Percentiles rank a stretch among this genome's conserved stretches.
These are phyloP conservation scores for Lichtheimia hyalospora DNA, from an alignment of 371 early-diverging fungal genomes.

Conservation along the genomic window DNA sequence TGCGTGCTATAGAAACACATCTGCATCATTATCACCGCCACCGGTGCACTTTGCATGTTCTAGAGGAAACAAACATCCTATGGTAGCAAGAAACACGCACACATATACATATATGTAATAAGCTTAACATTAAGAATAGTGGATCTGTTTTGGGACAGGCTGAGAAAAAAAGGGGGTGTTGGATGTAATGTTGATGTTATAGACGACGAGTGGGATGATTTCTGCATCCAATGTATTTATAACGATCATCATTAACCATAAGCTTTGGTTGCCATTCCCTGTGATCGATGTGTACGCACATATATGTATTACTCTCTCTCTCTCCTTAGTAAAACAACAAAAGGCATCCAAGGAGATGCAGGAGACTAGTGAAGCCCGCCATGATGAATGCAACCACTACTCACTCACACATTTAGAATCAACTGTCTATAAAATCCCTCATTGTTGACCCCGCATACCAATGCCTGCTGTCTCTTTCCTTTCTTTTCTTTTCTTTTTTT, in stretches of 20 bases:
- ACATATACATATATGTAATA: not conserved
- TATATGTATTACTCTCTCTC: not conserved
- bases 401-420: not conserved
- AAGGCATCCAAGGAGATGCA: not conserved
- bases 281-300: not conserved
- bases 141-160: not conserved
- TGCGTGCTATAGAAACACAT: too few relatives aligned
- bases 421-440: conserved; percentile 2
- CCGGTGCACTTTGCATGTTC: not conserved
- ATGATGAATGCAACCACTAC: not conserved
- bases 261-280: not conserved
- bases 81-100: not conserved
- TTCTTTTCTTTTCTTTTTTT: conserved; percentile 5
- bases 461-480: conserved; percentile 1
- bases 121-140: not conserved
- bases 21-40: too few relatives aligned
- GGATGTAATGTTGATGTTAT: not conserved
- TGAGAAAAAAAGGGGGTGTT: not conserved
- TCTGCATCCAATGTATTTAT: conserved; percentile 3
- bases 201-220: conserved; percentile 4
- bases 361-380: not conserved
- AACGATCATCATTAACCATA: too few relatives aligned
- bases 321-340: not conserved
- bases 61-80: not conserved
- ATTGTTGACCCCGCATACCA: not conserved